Base-by-base conservation (phyloP, 2,329 filamentous ascomycete genomes). In the Gaeumannomyces sp. region DNA sequence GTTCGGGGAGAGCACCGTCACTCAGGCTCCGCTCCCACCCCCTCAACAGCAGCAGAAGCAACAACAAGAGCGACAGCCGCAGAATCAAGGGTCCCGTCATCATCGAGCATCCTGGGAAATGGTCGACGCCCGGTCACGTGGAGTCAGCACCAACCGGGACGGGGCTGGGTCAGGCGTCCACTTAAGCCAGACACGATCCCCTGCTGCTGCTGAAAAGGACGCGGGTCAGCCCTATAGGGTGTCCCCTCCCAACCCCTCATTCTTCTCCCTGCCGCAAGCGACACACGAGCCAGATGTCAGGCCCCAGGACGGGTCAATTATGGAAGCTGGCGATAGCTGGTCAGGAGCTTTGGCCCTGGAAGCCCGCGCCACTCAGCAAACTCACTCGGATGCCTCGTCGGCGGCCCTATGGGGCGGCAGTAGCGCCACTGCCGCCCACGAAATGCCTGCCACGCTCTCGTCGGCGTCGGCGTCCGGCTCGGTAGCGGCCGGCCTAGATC, bases 51-150 rank as follows among this genome's bases (percentile, higher is more conserved):
- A 25, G 16, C 59, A 35, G 59, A 19, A 22, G 53, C 56, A 38
- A 35, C 61, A 63, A 29, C 61, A 63, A 14, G 33, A 50, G 2
- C 61, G 33, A 29, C 61, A 63, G 6, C 62, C 45, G 3, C 50
- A 63, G 64, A 63, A 66, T 62, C 61, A 62, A 60, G 50, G 27
- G 59, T 58, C 25, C 35, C 64, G 56, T 60, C 64, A 65, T 29
- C 16, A 53, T 28, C 59, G 25, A 28, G 56, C 50, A 29, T 57
- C 45, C 45, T 38, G 33, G 33, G 59, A n/a, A 25, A 38, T 61
- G 38, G 33, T 61, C 25, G n/a, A 59, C 13, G 10, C 31, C 16
- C 27, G 33, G 66, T 73, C 72, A 73, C 72, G 70, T 73, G 71
- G 68, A 64, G 69, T 73, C 68, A 73, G 70, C 71, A 71, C 63